Base-by-base conservation (phyloP, 768 basidiomycete genomes). In the Suillus occidentalis region DNA sequence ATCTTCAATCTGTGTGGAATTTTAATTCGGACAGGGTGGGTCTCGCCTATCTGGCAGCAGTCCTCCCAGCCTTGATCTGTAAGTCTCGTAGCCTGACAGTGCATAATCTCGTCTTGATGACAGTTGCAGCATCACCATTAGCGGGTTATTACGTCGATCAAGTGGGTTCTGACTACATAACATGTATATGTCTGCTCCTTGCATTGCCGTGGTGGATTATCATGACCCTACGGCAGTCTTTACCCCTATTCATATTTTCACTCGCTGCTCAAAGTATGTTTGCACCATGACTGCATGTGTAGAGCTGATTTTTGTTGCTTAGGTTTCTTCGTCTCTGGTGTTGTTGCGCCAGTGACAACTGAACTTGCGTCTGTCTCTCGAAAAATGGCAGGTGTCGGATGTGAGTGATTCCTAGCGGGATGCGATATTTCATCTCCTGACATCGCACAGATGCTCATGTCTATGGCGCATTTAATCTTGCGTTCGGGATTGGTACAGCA, bases 391-490 rank as follows among this genome's bases (percentile, higher is more conserved):
- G 89, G 89, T 4, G 80, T 92, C 43, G 91, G 90, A 37, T 93
- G 90, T 87, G 71, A 72, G 88, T 73, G 16, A 43, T 60, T 65
- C 34, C 45, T 7, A 40, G n/a, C 42, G 40, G 28, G 58, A 28
- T 18, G 36, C 45, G 39, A 63, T 13, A 25, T 22, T 56, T 25
- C 9, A 36, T 66, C 37, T 47, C 22, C 47, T 65, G 50, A 67
- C 25, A 49, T 16, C 36, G 12, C 34, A 36, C 68, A 92, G 91
- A 89, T 74, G 90, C 84, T 1, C 90, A 92, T 69, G 82, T 89
- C 4, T 92, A 90, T 69, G 90, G 86, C 4, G 87, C 86, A 0
- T 91, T 90, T 72, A 93, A 91, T 75, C 71, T 92, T 13, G 85
- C 85, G 3, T 91, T 87, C 66, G 90, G 88, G 2, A 72, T 89